These are phyloP conservation scores for Penicillium brasilianum DNA, from an alignment of 2,329 filamentous ascomycete species.

Conservation along the genomic window DNA sequence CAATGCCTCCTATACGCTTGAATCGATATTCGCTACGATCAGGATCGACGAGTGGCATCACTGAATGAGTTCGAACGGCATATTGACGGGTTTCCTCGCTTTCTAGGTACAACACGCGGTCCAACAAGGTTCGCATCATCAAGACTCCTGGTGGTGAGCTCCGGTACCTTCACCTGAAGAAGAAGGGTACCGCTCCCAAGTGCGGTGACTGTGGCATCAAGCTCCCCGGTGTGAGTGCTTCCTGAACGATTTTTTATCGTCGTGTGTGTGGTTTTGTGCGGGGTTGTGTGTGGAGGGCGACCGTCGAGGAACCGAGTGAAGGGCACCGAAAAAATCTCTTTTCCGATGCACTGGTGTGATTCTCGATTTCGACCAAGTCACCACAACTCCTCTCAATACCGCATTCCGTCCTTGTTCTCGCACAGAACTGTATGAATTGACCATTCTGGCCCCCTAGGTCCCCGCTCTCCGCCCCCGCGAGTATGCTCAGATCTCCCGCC, in stretches of 20 bases:
- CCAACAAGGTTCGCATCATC: constrained; percentile 94
- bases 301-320: constrained; percentile 21
- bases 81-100: constrained; percentile 40
- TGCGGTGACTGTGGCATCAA: constrained; percentile 99
- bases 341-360: constrained; percentile 11
- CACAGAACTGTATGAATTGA: constrained; percentile 24
- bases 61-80: constrained; percentile 19
- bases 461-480: constrained; percentile 97
- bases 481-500: constrained; percentile 95
- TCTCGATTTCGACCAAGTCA: constrained; percentile 19
- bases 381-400: constrained; percentile 14
- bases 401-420: not conserved
- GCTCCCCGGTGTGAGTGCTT: constrained; percentile 88
- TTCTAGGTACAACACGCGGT: constrained; percentile 92
- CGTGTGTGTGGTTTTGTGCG: constrained; percentile 22
- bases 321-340: constrained; percentile 19
- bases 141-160: constrained; percentile 97
- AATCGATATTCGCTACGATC: constrained; percentile 30
- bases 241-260: constrained; percentile 27
- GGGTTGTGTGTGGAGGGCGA: constrained; percentile 24
- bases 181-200: constrained; percentile 97
- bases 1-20: constrained; percentile 28
- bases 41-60: constrained; percentile 12
- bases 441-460: constrained; percentile 60
- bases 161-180: constrained; percentile 99